Percentiles rank a stretch among this genome's conserved stretches.
Evolutionary conservation across 2,329 filamentous ascomycete species (phyloP).

Genomic region (Fusarium oligoseptatum): DNA sequence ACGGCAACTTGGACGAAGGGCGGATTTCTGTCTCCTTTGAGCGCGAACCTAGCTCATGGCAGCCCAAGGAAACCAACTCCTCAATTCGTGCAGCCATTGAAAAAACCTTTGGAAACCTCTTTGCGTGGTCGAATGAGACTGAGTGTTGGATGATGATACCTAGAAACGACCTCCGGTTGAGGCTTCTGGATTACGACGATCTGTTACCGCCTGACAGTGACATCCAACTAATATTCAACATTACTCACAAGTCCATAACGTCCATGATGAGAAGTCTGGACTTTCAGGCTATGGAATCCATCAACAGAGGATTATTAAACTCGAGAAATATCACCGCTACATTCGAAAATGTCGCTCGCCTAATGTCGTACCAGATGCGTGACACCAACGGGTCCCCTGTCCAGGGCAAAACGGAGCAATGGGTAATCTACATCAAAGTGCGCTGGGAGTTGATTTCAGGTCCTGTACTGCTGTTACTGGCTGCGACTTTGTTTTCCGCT

Average conservation of each 20-base stretch:
- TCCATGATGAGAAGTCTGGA: background rate
- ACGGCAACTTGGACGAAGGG: background rate
- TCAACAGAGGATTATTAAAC: background rate
- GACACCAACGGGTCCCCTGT: background rate
- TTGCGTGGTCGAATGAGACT: background rate
- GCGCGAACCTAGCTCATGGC: background rate
- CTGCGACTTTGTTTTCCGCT: background rate
- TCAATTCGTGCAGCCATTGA: background rate
- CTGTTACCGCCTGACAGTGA: background rate
- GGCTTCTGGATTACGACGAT: background rate
- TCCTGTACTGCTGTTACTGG: background rate
- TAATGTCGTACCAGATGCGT: slow-evolving; percentile 6
- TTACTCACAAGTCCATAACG: background rate
- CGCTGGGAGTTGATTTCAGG: background rate
- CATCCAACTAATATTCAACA: background rate
- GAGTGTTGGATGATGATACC: background rate
- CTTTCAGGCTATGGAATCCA: background rate
- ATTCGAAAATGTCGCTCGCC: background rate
- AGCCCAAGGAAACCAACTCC: background rate
- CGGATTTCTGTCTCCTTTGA: background rate
- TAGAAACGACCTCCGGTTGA: background rate
- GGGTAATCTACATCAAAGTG: slow-evolving; percentile 5
- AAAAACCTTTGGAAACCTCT: background rate
- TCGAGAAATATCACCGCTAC: background rate
- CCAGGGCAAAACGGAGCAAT: background rate